phyloP scores from a whole-genome alignment of 169 alveolate species.

The Plasmodium falciparum region DNA sequence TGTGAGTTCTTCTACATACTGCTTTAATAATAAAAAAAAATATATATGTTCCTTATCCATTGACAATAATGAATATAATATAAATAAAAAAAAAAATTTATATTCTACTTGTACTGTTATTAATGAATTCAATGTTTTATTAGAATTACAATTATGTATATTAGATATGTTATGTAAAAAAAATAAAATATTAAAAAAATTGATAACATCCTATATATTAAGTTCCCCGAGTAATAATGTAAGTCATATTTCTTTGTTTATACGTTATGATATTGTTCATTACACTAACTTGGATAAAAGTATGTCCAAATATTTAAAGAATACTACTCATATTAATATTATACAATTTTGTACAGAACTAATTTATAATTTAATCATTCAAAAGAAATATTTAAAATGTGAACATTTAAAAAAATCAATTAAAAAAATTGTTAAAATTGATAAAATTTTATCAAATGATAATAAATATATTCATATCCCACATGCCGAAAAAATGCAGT shows the following conservation, averaged over 20 bases:
- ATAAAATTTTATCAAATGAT: constrained; percentile 31
- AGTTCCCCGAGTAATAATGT: constrained; percentile 42
- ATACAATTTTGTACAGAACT: constrained; percentile 41
- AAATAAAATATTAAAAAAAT: constrained; percentile 23
- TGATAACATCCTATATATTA: constrained; percentile 57
- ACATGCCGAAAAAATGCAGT: neutral
- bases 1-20: too few relatives aligned
- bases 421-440: constrained; percentile 13
- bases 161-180: constrained; percentile 59
- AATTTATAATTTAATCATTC: constrained; percentile 29
- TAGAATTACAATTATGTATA: constrained; percentile 72
- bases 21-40: neutral
- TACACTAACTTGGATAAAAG: constrained; percentile 31
- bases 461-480: constrained; percentile 1
- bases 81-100: neutral
- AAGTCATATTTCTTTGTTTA: constrained; percentile 22
- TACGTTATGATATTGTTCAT: constrained; percentile 53
- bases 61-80: neutral
- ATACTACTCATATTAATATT: constrained; percentile 23
- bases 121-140: constrained; percentile 25
- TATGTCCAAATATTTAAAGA: constrained; percentile 11
- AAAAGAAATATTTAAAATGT: constrained; percentile 30
- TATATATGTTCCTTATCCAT: neutral
- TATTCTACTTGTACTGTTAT: neutral
- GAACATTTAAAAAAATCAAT: constrained; percentile 43